Conservation (phyloP, 352 stramenopile species). For the Nothophytophthora sp. region DNA sequence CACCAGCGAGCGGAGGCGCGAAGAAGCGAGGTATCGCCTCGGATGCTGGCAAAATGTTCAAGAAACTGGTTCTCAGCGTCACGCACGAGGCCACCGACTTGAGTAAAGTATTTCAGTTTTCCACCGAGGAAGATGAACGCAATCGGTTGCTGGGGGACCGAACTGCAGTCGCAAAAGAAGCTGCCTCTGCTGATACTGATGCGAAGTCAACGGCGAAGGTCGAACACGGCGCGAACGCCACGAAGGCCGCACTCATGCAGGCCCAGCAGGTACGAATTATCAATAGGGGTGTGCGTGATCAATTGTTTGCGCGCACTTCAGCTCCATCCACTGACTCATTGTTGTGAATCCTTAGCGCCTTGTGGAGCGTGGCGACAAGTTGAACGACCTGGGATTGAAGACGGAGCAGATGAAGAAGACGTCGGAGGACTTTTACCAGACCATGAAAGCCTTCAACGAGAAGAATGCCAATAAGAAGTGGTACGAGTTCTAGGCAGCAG, state of each 20-base stretch:
- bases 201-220: conserved; percentile 18
- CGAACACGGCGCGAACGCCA: conserved; percentile 37
- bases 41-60: conserved; percentile 64
- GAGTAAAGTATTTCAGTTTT: conserved; percentile 81
- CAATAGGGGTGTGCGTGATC: neutral
- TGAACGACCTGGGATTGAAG: conserved; percentile 73
- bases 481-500: conserved; percentile 79
- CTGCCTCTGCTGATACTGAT: conserved; percentile 5
- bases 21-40: conserved; percentile 59
- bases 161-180: conserved; percentile 17
- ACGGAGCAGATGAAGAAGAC: conserved; percentile 85
- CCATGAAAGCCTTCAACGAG: conserved; percentile 86
- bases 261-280: conserved; percentile 54
- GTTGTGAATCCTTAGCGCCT: conserved; percentile 46
- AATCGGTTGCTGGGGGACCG: conserved; percentile 60
- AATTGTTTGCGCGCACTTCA: neutral
- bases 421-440: conserved; percentile 82
- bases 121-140: conserved; percentile 54
- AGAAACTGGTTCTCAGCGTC: conserved; percentile 68
- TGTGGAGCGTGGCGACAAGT: conserved; percentile 74
- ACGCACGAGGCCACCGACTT: conserved; percentile 67
- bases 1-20: conserved; percentile 12
- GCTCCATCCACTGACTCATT: conserved; percentile 2
- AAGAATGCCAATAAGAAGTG: conserved; percentile 87
- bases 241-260: conserved; percentile 67